These are phyloP conservation scores for Tolypocladium nubicola DNA, from an alignment of 2,329 filamentous ascomycete species.

Conservation along the genomic window DNA sequence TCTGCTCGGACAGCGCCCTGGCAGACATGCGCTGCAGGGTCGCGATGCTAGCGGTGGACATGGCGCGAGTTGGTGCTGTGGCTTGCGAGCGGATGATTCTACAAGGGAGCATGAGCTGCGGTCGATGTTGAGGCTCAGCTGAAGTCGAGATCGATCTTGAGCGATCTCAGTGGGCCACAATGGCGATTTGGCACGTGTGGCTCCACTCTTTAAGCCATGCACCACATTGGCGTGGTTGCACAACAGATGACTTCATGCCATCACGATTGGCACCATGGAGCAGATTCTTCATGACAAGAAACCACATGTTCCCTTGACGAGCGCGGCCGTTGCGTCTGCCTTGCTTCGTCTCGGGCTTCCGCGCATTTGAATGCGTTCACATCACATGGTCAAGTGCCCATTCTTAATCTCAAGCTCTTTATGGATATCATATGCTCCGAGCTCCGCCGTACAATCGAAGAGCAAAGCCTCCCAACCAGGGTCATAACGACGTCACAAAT, in stretches of 20 bases:
- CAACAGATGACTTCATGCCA: too few relatives aligned
- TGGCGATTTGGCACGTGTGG: background rate
- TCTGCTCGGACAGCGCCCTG: constrained; percentile 53
- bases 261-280: too few relatives aligned
- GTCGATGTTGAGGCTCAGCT: background rate
- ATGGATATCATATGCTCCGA: background rate
- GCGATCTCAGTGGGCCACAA: background rate
- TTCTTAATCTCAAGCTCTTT: background rate
- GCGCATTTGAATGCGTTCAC: background rate
- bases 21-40: constrained; percentile 58
- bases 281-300: too few relatives aligned
- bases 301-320: too few relatives aligned
- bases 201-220: background rate
- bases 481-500: background rate
- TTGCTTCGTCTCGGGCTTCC: background rate
- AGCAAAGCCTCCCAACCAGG: background rate
- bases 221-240: background rate
- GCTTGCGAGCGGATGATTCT: background rate
- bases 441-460: background rate
- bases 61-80: constrained; percentile 11
- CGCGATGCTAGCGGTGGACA: constrained; percentile 41
- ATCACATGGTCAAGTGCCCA: background rate
- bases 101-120: background rate
- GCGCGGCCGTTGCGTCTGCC: background rate
- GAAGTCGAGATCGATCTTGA: background rate